Conservation (phyloP, 208 protist genomes). For the Leishmania amazonensis region DNA sequence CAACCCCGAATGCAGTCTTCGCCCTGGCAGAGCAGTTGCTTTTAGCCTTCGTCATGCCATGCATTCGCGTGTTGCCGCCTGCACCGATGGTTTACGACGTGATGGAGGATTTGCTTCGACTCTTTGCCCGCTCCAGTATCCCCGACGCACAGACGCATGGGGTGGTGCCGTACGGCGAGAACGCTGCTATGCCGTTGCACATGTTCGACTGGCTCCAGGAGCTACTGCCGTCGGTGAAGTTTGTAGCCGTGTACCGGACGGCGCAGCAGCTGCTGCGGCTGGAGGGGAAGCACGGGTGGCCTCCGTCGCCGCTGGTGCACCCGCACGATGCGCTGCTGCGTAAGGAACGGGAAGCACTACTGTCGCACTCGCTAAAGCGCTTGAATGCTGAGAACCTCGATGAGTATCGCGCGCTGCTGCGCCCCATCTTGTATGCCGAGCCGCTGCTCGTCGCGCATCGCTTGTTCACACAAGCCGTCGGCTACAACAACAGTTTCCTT, state of each 20-base stretch:
- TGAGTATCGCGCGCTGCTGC: constrained; percentile 55
- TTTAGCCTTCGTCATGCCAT: constrained; percentile 69
- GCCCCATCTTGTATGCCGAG: constrained; percentile 65
- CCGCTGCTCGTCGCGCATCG: constrained; percentile 66
- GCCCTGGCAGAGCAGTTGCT: constrained; percentile 54
- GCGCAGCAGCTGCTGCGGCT: constrained; percentile 16
- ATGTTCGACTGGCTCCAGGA: constrained; percentile 20
- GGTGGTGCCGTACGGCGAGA: constrained; percentile 22
- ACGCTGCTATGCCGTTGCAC: constrained; percentile 23
- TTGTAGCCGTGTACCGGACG: constrained; percentile 9
- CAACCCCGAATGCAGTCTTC: constrained; percentile 17
- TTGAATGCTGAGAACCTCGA: constrained; percentile 63
- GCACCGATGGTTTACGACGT: constrained; percentile 62
- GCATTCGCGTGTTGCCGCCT: constrained; percentile 68
- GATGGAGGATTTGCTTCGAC: constrained; percentile 41
- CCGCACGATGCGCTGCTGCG: constrained; percentile 63
- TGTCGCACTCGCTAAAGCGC: constrained; percentile 73
- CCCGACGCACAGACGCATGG: neutral
- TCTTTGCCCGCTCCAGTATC: constrained; percentile 13
- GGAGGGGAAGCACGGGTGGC: neutral
- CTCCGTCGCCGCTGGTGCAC: constrained; percentile 5
- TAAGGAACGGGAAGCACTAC: constrained; percentile 65
- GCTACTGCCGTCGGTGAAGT: constrained; percentile 18
- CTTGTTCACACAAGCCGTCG: constrained; percentile 72
- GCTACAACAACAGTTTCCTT: constrained; percentile 83